Base-by-base conservation (phyloP, 2,329 filamentous ascomycete species). In the Xylaria sp. region DNA sequence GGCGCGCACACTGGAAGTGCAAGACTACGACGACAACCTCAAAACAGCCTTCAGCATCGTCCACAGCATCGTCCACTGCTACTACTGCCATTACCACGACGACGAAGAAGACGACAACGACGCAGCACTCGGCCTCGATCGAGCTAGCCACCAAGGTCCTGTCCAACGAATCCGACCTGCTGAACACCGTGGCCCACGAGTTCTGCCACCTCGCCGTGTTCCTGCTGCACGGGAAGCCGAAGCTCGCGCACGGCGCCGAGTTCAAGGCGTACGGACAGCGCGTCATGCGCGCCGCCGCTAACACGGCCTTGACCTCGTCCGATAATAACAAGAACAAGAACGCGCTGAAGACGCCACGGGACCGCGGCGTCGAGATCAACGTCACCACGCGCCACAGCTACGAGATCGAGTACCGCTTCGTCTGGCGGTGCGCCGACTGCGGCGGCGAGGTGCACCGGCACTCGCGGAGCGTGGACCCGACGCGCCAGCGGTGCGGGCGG, bases 191-290 rank as follows among this genome's bases (percentile, higher is more conserved):
- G n/a, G 94, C 95, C 0, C 96, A 99, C 79, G 96, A 99, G 76
- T 98, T 96, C 83, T 98, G 96, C 79, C 96, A 99, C 78, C 83
- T 98, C 1, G 91, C 93, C 52, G 97, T 94, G 75, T 98, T 95
- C 80, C 97, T 98, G 89, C 84, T 98, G 71, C 91, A 87, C 58
- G 89, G 90, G 43, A 83, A 94, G 43, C 90, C 88, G 52, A 90
- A 89, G 65, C 91, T 92, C 70, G 93, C 94, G 0, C 94, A 98
- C 78, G 94, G 94, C 25, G 86, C 88, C 13, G 91, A 93, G 75
- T 98, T 98, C 86, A 94, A 97, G 79, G 78, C 80, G 0, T 97
- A 94, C 90, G 90, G 85, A 3, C 75, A 79, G 60, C 87, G 84
- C 79, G 88, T 83, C 80, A 88, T 82, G 1, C 73, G 72, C 2